Evolutionary conservation across 495 filamentous ascomycete genomes (phyloP), one percentile per base, ranked within the genome.

Genomic region (Hypoxylon cercidicola): DNA sequence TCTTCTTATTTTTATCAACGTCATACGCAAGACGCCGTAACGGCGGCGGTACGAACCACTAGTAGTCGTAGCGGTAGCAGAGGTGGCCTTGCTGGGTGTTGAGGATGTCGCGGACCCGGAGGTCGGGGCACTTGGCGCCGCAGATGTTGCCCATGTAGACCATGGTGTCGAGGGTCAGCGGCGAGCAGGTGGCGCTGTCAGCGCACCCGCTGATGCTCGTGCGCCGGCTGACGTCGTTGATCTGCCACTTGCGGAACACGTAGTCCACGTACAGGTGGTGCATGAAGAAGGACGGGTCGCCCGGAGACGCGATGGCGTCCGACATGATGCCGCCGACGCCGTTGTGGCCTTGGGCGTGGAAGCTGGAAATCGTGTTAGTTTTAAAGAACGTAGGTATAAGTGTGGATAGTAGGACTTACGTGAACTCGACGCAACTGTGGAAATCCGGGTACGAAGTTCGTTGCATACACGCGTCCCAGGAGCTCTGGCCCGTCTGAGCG

Each of bases 191-290:
- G 35, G 18, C 28, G 65, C 57, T 72, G 50, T 68, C 59, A n/a
- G 65, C 71, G 45, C 71, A 74, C 4, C 71, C 71, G 62, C 71
- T 74, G 65, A 74, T 68, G 47, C 59, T 65, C 0, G 68, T 74
- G 48, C 34, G 43, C 18, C 66, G 71, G 23, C 16, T 19, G 10
- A 48, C 16, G 50, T 67, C 54, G 25, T 55, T 46, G 44, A 65
- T 35, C 75, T 90, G 88, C 88, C 88, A 90, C 54, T 85, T 87
- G 81, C 83, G 84, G 80, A 82, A 90, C 8, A 81, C 69, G 46
- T 85, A 84, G 72, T 90, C 88, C 25, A 90, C 79, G 81, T 82
- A 84, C 18, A 78, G 76, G 71, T 90, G 88, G 75, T 90, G 88
- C 51, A 85, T 77, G 76, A 79, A 90, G 77, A 90, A 90, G 0